phyloP scores from a whole-genome alignment of 2,329 filamentous ascomycete species.

The Monilinia fructigena region DNA sequence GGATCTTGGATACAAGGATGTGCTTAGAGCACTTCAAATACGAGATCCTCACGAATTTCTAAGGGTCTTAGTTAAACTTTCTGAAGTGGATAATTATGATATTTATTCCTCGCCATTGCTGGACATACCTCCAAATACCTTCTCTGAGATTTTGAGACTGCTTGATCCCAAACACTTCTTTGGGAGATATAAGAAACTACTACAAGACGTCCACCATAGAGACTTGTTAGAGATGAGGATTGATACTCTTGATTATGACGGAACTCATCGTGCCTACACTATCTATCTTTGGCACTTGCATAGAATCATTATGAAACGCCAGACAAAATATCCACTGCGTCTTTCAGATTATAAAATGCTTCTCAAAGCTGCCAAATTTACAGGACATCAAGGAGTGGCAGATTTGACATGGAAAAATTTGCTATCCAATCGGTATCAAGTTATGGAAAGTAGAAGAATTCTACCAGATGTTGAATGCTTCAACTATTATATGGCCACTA shows the following conservation, averaged over 20 bases:
- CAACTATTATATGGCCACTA: slow-evolving; percentile 53
- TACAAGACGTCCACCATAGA: slow-evolving; percentile 50
- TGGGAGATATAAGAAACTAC: slow-evolving; percentile 47
- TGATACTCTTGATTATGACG: slow-evolving; percentile 16
- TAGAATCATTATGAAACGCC: slow-evolving; percentile 42
- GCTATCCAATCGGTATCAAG: slow-evolving; percentile 34
- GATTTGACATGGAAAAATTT: slow-evolving; percentile 49
- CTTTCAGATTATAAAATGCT: slow-evolving; percentile 52
- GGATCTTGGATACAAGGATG: slow-evolving; percentile 4
- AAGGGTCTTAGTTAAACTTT: slow-evolving; percentile 24
- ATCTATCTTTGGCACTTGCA: slow-evolving; percentile 30
- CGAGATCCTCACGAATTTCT: slow-evolving; percentile 20
- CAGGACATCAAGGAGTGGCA: slow-evolving; percentile 47
- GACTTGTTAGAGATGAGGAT: slow-evolving; percentile 40
- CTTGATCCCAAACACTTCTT: slow-evolving; percentile 59
- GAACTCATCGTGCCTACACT: slow-evolving; percentile 32
- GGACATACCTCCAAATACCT: slow-evolving; percentile 48
- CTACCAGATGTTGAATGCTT: slow-evolving; percentile 52
- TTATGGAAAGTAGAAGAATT: slow-evolving; percentile 15
- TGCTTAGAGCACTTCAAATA: slow-evolving; percentile 15
- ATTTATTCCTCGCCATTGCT: slow-evolving; percentile 20
- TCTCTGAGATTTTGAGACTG: slow-evolving; percentile 62
- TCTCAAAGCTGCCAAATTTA: slow-evolving; percentile 50
- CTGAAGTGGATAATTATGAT: slow-evolving; percentile 26
- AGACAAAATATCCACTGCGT: slow-evolving; percentile 42